Evolutionary conservation across 768 basidiomycete species (phyloP).

Genomic region (Lanmaoa pseudosensibilis): DNA sequence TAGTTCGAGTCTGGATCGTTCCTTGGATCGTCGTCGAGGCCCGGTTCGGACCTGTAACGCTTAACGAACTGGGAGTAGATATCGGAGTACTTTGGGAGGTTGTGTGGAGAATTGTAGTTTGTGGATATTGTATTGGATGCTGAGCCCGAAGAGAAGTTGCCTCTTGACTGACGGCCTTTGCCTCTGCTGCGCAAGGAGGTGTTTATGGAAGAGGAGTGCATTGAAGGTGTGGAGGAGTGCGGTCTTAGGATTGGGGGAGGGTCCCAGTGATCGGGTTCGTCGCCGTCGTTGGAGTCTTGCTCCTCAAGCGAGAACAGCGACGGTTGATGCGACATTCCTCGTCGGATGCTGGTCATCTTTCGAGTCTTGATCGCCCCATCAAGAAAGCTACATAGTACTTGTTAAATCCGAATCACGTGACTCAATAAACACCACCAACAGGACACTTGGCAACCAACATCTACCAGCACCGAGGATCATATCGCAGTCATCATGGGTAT

Average conservation of each 20-base stretch:
- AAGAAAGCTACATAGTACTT: background rate
- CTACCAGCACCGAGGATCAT: background rate
- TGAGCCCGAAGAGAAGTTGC: slow-evolving; percentile 30
- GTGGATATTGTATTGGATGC: slow-evolving; percentile 29
- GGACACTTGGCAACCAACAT: too few relatives aligned
- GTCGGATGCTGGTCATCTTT: slow-evolving; percentile 26
- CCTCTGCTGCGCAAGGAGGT: slow-evolving; percentile 32
- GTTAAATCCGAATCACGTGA: slow-evolving; percentile 10
- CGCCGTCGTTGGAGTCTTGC: slow-evolving; percentile 46
- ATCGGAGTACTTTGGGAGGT: slow-evolving; percentile 48
- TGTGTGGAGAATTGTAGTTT: slow-evolving; percentile 31
- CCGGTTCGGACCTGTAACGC: slow-evolving; percentile 67
- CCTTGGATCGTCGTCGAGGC: slow-evolving; percentile 63
- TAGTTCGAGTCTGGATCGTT: slow-evolving; percentile 85
- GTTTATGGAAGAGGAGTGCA: slow-evolving; percentile 32
- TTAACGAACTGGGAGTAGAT: slow-evolving; percentile 80
- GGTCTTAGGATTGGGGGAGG: slow-evolving; percentile 34
- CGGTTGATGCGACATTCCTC: slow-evolving; percentile 50
- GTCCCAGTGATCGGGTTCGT: slow-evolving; percentile 46
- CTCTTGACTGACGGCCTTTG: slow-evolving; percentile 34
- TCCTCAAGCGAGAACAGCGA: slow-evolving; percentile 67
- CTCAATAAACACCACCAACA: background rate
- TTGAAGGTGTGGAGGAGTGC: slow-evolving; percentile 20
- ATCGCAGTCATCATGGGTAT: slow-evolving; percentile 70
- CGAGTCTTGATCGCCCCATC: background rate